Conservation (phyloP, 2,329 filamentous ascomycete species). For the Epichloe hybrida region DNA sequence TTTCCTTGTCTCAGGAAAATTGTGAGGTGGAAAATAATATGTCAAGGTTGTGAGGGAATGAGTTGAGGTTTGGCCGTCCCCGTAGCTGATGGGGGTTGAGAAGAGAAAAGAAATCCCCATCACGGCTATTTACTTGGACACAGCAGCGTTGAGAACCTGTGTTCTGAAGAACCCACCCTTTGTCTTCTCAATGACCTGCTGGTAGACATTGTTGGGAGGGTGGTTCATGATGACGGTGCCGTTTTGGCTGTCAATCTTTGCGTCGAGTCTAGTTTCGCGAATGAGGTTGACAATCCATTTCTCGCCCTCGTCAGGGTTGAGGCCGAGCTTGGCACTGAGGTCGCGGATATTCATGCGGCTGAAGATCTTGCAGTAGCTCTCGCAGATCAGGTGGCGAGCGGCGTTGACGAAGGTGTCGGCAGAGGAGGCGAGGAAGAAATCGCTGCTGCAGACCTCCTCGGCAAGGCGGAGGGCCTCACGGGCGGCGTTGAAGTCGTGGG, state of each 20-base stretch:
- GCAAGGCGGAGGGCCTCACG: conserved; percentile 74
- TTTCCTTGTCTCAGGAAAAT: neutral
- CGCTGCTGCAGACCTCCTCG: conserved; percentile 78
- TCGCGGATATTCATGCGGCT: conserved; percentile 97
- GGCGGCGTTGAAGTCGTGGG: conserved; percentile 81
- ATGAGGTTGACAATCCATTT: conserved; percentile 99
- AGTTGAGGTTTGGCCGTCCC: neutral
- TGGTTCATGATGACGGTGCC: conserved; percentile 99
- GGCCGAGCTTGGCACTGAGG: conserved; percentile 76
- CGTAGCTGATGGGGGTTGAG: neutral
- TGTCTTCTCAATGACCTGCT: conserved; percentile 97
- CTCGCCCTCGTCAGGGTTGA: conserved; percentile 91
- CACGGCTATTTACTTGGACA: conserved; percentile 32
- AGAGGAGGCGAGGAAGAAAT: conserved; percentile 86
- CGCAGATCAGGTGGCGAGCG: conserved; percentile 90
- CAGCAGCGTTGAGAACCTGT: conserved; percentile 70
- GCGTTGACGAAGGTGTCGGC: conserved; percentile 87
- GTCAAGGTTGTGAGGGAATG: neutral
- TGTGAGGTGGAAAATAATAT: neutral
- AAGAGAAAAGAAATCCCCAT: neutral
- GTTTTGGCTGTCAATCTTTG: conserved; percentile 98
- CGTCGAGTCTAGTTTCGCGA: conserved; percentile 90
- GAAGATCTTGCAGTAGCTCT: conserved; percentile 99
- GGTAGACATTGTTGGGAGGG: conserved; percentile 94
- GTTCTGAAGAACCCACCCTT: conserved; percentile 99